Percentiles rank a stretch among this genome's conserved stretches.
Evolutionary conservation across 495 filamentous ascomycete genomes (phyloP).

Genomic region (Coniosporium apollinis): DNA sequence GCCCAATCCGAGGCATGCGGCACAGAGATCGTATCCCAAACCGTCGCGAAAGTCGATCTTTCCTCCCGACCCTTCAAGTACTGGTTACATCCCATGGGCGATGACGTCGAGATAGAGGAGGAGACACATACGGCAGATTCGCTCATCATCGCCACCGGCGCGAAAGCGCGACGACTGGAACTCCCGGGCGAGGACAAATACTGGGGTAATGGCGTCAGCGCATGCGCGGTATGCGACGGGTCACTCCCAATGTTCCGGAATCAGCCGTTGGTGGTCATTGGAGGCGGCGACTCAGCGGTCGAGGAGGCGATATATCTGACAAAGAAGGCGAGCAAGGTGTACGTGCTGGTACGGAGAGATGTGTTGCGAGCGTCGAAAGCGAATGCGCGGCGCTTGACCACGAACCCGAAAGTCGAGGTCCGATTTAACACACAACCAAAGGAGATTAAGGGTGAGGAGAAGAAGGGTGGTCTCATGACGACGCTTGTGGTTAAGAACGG

Average conservation of each 20-base stretch:
- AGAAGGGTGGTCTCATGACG: constrained; percentile 61
- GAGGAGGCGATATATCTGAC: constrained; percentile 96
- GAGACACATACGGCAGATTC: constrained; percentile 68
- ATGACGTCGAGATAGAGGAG: constrained; percentile 33
- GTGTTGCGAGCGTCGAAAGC: constrained; percentile 72
- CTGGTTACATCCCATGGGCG: constrained; percentile 63
- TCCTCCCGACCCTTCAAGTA: constrained; percentile 77
- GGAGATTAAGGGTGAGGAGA: constrained; percentile 70
- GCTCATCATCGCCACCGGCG: constrained; percentile 89
- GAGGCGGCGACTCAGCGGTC: constrained; percentile 90
- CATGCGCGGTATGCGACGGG: constrained; percentile 95
- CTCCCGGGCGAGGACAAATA: constrained; percentile 83
- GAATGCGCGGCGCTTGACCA: constrained; percentile 73
- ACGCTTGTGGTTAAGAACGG: constrained; percentile 65
- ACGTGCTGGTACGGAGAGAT: constrained; percentile 77
- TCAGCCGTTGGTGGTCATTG: constrained; percentile 89
- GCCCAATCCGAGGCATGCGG: constrained; percentile 81
- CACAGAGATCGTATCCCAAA: constrained; percentile 81
- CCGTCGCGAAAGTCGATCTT: constrained; percentile 76
- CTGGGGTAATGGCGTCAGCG: constrained; percentile 93
- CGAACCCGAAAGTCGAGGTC: constrained; percentile 78
- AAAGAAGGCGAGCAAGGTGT: constrained; percentile 91
- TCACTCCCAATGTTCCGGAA: constrained; percentile 94
- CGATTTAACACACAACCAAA: constrained; percentile 64
- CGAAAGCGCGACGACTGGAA: constrained; percentile 66